Evolutionary conservation across 1,284 basidiomycete genomes (phyloP).

Genomic region (Heterobasidion parviporum): DNA sequence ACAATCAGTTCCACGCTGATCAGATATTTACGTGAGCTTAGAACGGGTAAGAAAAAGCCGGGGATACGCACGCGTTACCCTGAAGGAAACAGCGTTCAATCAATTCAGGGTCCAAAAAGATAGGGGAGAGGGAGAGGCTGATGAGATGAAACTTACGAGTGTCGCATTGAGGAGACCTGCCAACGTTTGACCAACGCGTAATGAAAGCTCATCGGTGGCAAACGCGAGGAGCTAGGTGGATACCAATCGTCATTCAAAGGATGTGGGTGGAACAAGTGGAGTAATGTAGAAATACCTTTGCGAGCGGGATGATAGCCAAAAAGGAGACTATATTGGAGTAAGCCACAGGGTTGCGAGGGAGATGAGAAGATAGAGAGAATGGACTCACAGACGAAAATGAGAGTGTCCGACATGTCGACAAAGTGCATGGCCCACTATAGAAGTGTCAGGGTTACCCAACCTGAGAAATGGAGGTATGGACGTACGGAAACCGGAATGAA

Average conservation of each 20-base stretch:
- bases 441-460: not conserved
- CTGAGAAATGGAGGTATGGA: slow-evolving; percentile 1
- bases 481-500: slow-evolving; percentile 66
- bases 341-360: slow-evolving; percentile 2
- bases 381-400: slow-evolving; percentile 68
- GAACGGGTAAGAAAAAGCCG: not conserved
- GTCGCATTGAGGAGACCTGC: slow-evolving; percentile 85
- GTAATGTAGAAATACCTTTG: slow-evolving; percentile 40
- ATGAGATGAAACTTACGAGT: slow-evolving; percentile 38
- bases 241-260: slow-evolving; percentile 1
- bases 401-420: slow-evolving; percentile 37
- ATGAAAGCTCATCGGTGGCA: slow-evolving; percentile 81
- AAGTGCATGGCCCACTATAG: slow-evolving; percentile 70
- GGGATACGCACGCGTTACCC: slow-evolving; percentile 65
- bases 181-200: slow-evolving; percentile 79
- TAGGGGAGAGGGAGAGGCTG: not conserved
- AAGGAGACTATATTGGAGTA: slow-evolving; percentile 46
- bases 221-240: slow-evolving; percentile 63
- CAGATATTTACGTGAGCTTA: slow-evolving; percentile 1
- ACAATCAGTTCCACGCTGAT: slow-evolving; percentile 74
- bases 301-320: slow-evolving; percentile 66
- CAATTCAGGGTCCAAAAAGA: slow-evolving; percentile 6
- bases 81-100: slow-evolving; percentile 17
- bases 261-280: not conserved
- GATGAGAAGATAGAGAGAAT: not conserved